A percentile compares a stretch with the other conserved stretches of the same genome.
phyloP scores from a whole-genome alignment of 1,284 basidiomycete species.

The Dichomitus squalens region DNA sequence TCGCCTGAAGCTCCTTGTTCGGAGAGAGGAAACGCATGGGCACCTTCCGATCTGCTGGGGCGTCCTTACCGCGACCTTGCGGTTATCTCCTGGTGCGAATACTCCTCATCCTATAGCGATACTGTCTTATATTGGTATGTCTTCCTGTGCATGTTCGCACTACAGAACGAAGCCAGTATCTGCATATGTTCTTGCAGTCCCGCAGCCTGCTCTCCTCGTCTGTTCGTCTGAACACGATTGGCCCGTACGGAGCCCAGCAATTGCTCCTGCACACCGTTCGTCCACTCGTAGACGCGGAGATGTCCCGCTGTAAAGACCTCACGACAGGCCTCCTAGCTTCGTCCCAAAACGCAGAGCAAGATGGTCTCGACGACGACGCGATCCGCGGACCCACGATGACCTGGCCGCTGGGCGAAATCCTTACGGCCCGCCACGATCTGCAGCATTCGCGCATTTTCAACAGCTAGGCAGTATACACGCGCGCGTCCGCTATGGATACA shows the following conservation, averaged over 20 bases:
- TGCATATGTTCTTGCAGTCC: conserved; percentile 93
- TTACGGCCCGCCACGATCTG: conserved; percentile 88
- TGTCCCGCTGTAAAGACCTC: conserved; percentile 45
- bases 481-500: conserved; percentile 22
- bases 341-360: conserved; percentile 19
- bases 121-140: neutral
- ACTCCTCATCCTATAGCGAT: neutral
- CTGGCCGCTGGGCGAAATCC: conserved; percentile 96
- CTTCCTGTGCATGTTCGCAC: neutral
- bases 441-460: conserved; percentile 98
- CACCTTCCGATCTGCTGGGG: conserved; percentile 94
- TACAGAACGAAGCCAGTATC: conserved; percentile 73
- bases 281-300: conserved; percentile 62
- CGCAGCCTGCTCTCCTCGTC: conserved; percentile 88
- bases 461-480: conserved; percentile 47
- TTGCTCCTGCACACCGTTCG: conserved; percentile 76
- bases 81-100: conserved; percentile 67
- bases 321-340: conserved; percentile 39
- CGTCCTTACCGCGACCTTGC: conserved; percentile 77
- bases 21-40: conserved; percentile 68
- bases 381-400: conserved; percentile 77
- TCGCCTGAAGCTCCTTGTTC: conserved; percentile 65
- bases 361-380: conserved; percentile 7
- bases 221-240: conserved; percentile 89
- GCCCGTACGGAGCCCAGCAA: conserved; percentile 93